Evolutionary conservation across 169 alveolate genomes (phyloP).

Genomic region (Cyclospora cayetanensis): DNA sequence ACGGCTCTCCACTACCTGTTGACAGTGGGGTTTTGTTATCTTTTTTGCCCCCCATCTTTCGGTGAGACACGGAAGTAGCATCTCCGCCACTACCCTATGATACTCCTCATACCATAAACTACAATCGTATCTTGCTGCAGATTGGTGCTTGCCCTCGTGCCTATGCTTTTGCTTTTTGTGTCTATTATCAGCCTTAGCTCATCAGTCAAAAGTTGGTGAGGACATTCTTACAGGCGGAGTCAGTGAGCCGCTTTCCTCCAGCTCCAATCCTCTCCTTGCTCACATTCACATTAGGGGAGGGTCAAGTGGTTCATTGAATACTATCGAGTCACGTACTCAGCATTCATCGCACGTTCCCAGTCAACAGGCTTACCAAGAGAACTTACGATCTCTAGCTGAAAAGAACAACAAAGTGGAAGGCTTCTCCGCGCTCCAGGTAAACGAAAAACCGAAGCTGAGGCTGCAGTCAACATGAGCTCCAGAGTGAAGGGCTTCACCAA

Average conservation of each 20-base stretch:
- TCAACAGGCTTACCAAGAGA: too few relatives aligned
- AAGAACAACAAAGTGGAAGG: background rate
- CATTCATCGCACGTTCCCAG: too few relatives aligned
- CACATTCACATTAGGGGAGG: background rate
- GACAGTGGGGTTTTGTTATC: too few relatives aligned
- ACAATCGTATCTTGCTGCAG: background rate
- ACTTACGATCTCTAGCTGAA: background rate
- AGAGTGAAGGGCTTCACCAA: too few relatives aligned
- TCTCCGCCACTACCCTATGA: too few relatives aligned
- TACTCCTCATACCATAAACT: too few relatives aligned
- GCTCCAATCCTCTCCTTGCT: slow-evolving; percentile 5
- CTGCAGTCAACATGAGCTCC: background rate
- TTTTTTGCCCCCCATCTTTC: too few relatives aligned
- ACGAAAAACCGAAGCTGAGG: too few relatives aligned
- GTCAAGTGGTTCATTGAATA: too few relatives aligned
- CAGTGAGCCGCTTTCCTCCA: background rate
- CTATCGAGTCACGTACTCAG: too few relatives aligned
- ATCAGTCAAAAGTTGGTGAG: background rate
- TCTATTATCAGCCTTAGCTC: background rate
- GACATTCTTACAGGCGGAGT: background rate
- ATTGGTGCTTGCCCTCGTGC: background rate
- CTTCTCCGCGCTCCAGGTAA: slow-evolving; percentile 49
- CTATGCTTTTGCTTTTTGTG: background rate
- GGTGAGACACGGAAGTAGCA: too few relatives aligned
- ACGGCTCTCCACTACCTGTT: too few relatives aligned